Conservation (phyloP, 805 yeast species). For the Myxozyma geophila region DNA sequence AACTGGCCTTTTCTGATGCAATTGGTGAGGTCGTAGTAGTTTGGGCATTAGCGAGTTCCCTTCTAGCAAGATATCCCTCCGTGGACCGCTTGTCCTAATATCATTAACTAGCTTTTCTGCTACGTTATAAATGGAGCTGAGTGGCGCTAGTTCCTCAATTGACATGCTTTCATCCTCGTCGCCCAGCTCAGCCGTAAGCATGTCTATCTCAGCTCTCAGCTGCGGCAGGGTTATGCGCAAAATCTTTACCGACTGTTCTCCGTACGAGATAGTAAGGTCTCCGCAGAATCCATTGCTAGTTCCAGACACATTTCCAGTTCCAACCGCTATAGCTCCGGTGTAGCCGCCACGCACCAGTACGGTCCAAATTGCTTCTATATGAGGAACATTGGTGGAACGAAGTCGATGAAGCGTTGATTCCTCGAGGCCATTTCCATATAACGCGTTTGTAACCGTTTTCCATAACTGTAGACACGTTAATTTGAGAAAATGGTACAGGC, state of each 20-base stretch:
- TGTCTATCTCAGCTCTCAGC: conserved; percentile 12
- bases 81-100: neutral
- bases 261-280: conserved; percentile 19
- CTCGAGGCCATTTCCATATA: neutral
- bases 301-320: conserved; percentile 17
- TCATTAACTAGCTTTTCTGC: conserved; percentile 6
- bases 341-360: conserved; percentile 8
- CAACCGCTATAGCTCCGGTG: conserved; percentile 14
- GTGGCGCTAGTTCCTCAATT: conserved; percentile 1
- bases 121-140: conserved; percentile 1
- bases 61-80: conserved; percentile 1
- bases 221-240: conserved; percentile 6
- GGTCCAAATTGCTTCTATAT: conserved; percentile 24
- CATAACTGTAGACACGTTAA: neutral
- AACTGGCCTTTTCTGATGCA: neutral
- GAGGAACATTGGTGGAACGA: conserved; percentile 25
- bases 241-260: conserved; percentile 13
- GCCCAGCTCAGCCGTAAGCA: conserved; percentile 13
- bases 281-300: conserved; percentile 3
- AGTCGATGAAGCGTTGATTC: conserved; percentile 13
- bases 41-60: neutral
- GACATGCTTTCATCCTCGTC: conserved; percentile 9
- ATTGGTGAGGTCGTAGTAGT: conserved; percentile 3
- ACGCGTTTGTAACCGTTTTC: neutral
- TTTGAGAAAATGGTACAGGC: neutral